These are phyloP conservation scores for Citrullus amarus DNA, from an alignment of 306 rosid species.

Conservation along the genomic window DNA sequence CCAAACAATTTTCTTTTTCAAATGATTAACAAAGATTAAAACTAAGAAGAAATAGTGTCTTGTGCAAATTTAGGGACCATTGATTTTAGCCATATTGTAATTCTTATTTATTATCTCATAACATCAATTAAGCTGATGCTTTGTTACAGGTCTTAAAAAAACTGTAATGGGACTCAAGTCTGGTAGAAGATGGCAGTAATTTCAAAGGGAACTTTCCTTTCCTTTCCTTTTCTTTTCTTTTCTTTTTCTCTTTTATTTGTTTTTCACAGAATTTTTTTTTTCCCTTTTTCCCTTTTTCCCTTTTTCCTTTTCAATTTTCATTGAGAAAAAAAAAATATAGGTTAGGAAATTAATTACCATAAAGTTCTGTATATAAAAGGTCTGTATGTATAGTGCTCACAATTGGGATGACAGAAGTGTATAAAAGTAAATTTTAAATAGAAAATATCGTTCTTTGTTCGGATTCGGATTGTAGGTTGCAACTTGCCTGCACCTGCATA, in stretches of 20 bases:
- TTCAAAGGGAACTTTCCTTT: neutral
- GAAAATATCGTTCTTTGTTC: neutral
- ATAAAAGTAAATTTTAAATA: neutral
- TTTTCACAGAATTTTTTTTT: neutral
- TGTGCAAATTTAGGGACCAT: neutral
- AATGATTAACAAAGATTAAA: neutral
- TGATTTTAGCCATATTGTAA: neutral
- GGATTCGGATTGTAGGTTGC: neutral
- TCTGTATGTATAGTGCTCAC: neutral
- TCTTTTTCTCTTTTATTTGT: neutral
- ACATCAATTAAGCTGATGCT: slow-evolving; percentile 2
- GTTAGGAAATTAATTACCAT: neutral
- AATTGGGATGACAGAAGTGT: neutral
- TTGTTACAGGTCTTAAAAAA: slow-evolving; percentile 6
- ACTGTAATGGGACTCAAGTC: slow-evolving; percentile 6
- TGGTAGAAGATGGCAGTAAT: slow-evolving; percentile 11
- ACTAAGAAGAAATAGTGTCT: neutral
- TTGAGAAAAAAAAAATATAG: neutral
- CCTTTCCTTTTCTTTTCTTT: neutral
- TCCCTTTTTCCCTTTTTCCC: neutral
- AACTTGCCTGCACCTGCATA: neutral
- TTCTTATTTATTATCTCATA: neutral
- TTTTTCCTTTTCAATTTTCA: neutral
- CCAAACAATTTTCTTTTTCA: neutral
- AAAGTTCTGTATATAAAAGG: slow-evolving; percentile 1